phyloP scores from a whole-genome alignment of 805 yeast species.

The Metschnikowia amazonensis region DNA sequence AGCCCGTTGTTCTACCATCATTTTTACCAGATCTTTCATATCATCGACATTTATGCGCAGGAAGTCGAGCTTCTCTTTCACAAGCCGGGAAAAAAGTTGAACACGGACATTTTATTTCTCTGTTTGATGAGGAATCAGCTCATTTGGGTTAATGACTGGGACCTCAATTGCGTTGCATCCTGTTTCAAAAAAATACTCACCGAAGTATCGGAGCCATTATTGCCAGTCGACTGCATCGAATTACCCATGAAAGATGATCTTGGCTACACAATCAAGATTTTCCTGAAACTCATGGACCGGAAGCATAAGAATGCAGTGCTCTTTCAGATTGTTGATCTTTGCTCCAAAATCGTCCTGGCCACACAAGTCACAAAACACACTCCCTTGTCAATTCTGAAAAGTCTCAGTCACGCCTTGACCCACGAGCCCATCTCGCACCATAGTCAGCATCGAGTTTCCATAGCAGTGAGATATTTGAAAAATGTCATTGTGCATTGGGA shows the following conservation, averaged over 20 bases:
- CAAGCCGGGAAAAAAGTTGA: slow-evolving; percentile 51
- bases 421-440: slow-evolving; percentile 41
- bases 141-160: slow-evolving; percentile 54
- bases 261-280: slow-evolving; percentile 38
- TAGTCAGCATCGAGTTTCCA: slow-evolving; percentile 44
- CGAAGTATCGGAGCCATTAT: slow-evolving; percentile 50
- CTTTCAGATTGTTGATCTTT: slow-evolving; percentile 42
- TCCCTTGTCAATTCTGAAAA: slow-evolving; percentile 38
- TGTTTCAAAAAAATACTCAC: slow-evolving; percentile 45
- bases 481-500: slow-evolving; percentile 53
- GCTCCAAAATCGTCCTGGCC: slow-evolving; percentile 35
- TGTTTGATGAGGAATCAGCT: slow-evolving; percentile 54
- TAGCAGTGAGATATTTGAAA: slow-evolving; percentile 52
- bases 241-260: slow-evolving; percentile 53
- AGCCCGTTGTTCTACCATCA: slow-evolving; percentile 32
- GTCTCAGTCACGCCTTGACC: slow-evolving; percentile 53
- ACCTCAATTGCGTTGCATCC: slow-evolving; percentile 49
- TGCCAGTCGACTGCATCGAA: slow-evolving; percentile 46
- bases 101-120: slow-evolving; percentile 43
- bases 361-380: slow-evolving; percentile 19
- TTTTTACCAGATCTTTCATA: slow-evolving; percentile 50
- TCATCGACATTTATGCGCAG: slow-evolving; percentile 42
- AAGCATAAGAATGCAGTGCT: slow-evolving; percentile 26
- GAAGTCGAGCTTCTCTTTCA: slow-evolving; percentile 48
- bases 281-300: slow-evolving; percentile 32